These are phyloP conservation scores for Gossypium herbaceum DNA, from an alignment of 345 rosid species.

Conservation along the genomic window DNA sequence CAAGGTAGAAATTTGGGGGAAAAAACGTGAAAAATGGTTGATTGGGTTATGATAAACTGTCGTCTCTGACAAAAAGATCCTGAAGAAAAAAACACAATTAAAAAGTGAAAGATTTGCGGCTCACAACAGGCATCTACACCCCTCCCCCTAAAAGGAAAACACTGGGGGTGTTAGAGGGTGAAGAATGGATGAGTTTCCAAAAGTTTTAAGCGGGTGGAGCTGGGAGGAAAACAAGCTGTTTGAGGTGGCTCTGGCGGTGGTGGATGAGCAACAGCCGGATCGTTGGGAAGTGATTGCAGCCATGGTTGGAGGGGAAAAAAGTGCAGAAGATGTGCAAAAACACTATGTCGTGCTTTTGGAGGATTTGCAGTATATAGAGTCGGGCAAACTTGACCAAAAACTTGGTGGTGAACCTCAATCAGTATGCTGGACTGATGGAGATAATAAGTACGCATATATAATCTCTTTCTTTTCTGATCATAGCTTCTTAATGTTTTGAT, in stretches of 20 bases:
- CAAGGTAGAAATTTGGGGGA: slow-evolving; percentile 26
- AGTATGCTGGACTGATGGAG: slow-evolving; percentile 41
- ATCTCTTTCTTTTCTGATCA: background rate
- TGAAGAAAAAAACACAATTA: too few species aligned
- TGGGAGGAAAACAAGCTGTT: slow-evolving; percentile 78
- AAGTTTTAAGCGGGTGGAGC: slow-evolving; percentile 49
- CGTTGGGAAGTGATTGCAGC: slow-evolving; percentile 60
- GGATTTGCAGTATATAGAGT: slow-evolving; percentile 58
- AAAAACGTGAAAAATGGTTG: background rate
- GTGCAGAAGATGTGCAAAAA: slow-evolving; percentile 51
- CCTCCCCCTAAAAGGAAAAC: too few species aligned
- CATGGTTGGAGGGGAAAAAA: slow-evolving; percentile 60
- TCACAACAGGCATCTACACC: too few species aligned
- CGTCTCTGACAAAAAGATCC: too few species aligned
- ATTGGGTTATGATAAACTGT: background rate
- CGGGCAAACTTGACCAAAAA: slow-evolving; percentile 52
- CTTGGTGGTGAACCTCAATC: slow-evolving; percentile 25
- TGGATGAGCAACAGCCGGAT: slow-evolving; percentile 50
- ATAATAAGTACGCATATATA: slow-evolving; percentile 28
- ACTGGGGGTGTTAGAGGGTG: background rate
- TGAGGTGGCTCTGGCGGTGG: slow-evolving; percentile 64
- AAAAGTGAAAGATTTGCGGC: too few species aligned
- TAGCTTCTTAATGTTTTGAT: too few species aligned
- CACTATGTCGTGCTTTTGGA: slow-evolving; percentile 56
- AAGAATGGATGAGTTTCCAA: slow-evolving; percentile 33